A percentile compares a stretch with the other conserved stretches of the same genome.
Evolutionary conservation across 2,329 filamentous ascomycete genomes (phyloP).

Genomic region (Septoria linicola): DNA sequence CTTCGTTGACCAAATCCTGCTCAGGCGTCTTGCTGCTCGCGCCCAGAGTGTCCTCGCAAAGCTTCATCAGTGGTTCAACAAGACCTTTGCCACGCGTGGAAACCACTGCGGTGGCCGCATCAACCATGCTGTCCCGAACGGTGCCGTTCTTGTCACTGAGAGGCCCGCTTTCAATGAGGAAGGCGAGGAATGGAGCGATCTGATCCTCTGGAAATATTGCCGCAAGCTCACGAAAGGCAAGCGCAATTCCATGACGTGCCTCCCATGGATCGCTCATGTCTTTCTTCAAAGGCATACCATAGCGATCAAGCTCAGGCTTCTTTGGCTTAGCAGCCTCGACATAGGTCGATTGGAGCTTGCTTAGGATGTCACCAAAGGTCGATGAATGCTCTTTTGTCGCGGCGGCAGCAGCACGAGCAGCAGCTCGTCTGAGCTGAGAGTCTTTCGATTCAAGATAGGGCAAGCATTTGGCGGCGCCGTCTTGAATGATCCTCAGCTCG

Average conservation of each 20-base stretch:
- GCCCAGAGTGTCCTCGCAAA: constrained; percentile 86
- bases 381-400: constrained; percentile 62
- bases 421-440: constrained; percentile 75
- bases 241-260: constrained; percentile 80
- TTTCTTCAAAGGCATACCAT: constrained; percentile 88
- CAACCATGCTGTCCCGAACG: constrained; percentile 87
- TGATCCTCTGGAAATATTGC: constrained; percentile 65
- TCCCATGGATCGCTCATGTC: constrained; percentile 91
- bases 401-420: constrained; percentile 77
- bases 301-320: constrained; percentile 82
- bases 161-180: constrained; percentile 81
- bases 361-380: constrained; percentile 62
- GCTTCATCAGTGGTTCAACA: constrained; percentile 86
- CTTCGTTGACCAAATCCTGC: constrained; percentile 90
- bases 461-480: constrained; percentile 63
- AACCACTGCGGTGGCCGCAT: constrained; percentile 80
- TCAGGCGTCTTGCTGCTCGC: constrained; percentile 76
- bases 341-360: constrained; percentile 69
- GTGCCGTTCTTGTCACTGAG: constrained; percentile 76
- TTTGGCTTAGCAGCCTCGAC: constrained; percentile 76
- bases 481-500: constrained; percentile 66
- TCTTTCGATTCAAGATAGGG: constrained; percentile 80
- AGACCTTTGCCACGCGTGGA: constrained; percentile 75
- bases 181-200: constrained; percentile 76
- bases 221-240: constrained; percentile 81